Evolutionary conservation across 2,329 filamentous ascomycete genomes (phyloP), one percentile per base, ranked within the genome.

Genomic region (Leptographium flavum): DNA sequence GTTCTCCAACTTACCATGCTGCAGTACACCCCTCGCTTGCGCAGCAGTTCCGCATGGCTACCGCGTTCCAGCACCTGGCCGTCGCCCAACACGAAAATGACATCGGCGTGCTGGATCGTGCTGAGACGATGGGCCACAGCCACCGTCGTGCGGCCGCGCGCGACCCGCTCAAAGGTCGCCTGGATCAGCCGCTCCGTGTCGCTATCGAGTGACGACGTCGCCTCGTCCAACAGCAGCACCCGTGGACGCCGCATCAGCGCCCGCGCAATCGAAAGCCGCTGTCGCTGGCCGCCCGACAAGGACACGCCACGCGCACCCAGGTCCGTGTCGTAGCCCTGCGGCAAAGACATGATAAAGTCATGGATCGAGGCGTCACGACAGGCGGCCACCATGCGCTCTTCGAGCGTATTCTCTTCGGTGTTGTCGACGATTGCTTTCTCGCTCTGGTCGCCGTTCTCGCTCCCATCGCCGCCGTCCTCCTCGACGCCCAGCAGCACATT

Each of bases 51-150:
- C 2, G 47, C 47, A 49, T 77, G 73, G 17, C 56, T 74, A 11
- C 73, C 73, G 56, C 69, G 62, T 57, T 76, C 73, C 11, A 76
- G 55, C 37, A 76, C 63, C 52, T 66, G 71, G 22, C 80, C 76
- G 49, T 79, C 71, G 11, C 82, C 81, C 40, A 92, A 74, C 0
- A 90, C 83, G 54, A 22, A 41, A 19, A 41, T 41, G 14, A 48
- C 36, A 13, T 53, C 49, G 11, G 52, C 52, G 11, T 47, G 46
- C 27, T 50, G 47, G 10, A 53, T 49, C 1, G 51, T 54, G 23
- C 48, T 50, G 9, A 88, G 66, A 13, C 83, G 69, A 58, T 88
- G 85, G 1, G 84, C 84, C 10, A 90, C 82, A 5, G 82, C 81
- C 4, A 90, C 67, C 48, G 83, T 84, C 2, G 84, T 78, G 6